Evolutionary conservation across 1,284 basidiomycete genomes (phyloP), one percentile per base, ranked within the genome.

Genomic region (Mycena sp.): DNA sequence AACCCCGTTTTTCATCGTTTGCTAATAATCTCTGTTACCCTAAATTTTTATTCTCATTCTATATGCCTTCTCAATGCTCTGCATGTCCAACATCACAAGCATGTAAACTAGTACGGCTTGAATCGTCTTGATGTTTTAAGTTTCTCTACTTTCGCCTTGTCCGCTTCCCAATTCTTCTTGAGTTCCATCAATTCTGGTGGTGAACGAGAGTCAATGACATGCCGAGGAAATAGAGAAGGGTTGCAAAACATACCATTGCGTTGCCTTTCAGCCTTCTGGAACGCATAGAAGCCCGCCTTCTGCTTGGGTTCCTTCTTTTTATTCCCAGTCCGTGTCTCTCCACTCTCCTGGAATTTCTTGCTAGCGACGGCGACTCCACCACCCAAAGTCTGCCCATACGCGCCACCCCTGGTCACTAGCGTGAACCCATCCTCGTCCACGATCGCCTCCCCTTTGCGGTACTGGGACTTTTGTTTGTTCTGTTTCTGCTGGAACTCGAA

Each of bases 371-470:
- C 85, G 19, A 93, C 90, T 1, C 91, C 91, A 10, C 92, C 92
- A 32, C 92, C 93, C 3, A 93, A 78, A 0, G 93, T 94, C 71
- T 94, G 85, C 3, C 95, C 94, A 72, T 95, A 95, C 26, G 91
- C 90, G 7, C 95, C 95, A 10, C 93, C 93, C 29, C 94, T 84
- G 25, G 91, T 92, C 29, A 97, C 95, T 11, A 96, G 85, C 12
- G 94, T 96, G 75, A 96, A 97, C 1, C 95, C 95, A 68, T 97
- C 95, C 67, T 93, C 93, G 75, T 97, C 95, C 49, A 96, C 92
- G 60, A 96, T 85, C 12, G 92, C 91, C 72, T 93, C 91, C 29
- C 92, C 91, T 74, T 91, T 93, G 57, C 57, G 56, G 29, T 55
- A 64, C 44, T 53, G 41, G 1, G 44, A n/a, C 69, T 87, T 84